Percentiles rank a stretch among this genome's conserved stretches.
Conservation (phyloP, 352 stramenopile species). For the Lagenidium sp. region DNA sequence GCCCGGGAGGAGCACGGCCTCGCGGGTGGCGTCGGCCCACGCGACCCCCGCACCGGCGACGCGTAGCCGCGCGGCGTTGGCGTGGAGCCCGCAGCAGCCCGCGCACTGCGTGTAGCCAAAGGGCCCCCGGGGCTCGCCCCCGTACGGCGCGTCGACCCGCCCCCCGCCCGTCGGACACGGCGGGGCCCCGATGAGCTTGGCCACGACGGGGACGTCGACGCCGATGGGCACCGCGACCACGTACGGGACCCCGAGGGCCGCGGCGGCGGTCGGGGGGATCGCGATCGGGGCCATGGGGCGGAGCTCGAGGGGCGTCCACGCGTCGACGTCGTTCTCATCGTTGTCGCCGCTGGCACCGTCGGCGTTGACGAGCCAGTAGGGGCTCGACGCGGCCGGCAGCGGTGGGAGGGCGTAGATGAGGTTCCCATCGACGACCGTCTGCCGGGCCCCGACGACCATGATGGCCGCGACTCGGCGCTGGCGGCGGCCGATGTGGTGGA, state of each 20-base stretch:
- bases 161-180: slow-evolving; percentile 45
- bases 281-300: slow-evolving; percentile 14
- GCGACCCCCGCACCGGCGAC: slow-evolving; percentile 19
- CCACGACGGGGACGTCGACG: slow-evolving; percentile 50
- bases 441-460: slow-evolving; percentile 35
- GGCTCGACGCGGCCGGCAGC: slow-evolving; percentile 3
- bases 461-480: slow-evolving; percentile 41
- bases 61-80: slow-evolving; percentile 37
- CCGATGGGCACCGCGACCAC: slow-evolving; percentile 29
- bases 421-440: slow-evolving; percentile 44
- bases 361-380: slow-evolving; percentile 38
- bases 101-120: slow-evolving; percentile 57
- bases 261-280: slow-evolving; percentile 22
- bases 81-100: slow-evolving; percentile 52
- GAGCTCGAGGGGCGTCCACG: slow-evolving; percentile 1
- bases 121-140: slow-evolving; percentile 14
- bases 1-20: slow-evolving; percentile 27
- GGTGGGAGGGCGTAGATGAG: slow-evolving; percentile 46
- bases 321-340: background rate
- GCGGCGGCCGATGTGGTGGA: slow-evolving; percentile 54
- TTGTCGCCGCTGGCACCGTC: slow-evolving; percentile 15
- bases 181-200: slow-evolving; percentile 56
- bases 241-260: slow-evolving; percentile 26
- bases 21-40: slow-evolving; percentile 24
- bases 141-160: slow-evolving; percentile 40